Conservation (phyloP, 1,139 yeast genomes). For the Debaryomyces sp. region DNA sequence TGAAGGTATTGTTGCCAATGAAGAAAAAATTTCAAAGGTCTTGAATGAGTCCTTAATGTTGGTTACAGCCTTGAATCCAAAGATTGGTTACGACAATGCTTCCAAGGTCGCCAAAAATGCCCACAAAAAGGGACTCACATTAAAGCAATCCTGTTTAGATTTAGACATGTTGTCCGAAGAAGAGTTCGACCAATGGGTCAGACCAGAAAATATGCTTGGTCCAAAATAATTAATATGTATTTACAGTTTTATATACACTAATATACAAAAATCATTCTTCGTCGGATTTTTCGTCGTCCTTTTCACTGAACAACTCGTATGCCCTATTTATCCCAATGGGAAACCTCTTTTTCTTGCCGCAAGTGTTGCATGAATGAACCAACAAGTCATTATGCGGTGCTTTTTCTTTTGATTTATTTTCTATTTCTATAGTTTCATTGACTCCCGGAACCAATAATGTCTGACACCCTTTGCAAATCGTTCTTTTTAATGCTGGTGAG, state of each 20-base stretch:
- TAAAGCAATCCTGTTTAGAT: conserved; percentile 86
- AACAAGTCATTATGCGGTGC: conserved; percentile 36
- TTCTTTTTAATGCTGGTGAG: conserved; percentile 62
- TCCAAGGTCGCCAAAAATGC: conserved; percentile 96
- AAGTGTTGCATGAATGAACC: conserved; percentile 28
- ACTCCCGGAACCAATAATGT: conserved; percentile 51
- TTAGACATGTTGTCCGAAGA: conserved; percentile 72
- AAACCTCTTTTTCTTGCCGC: conserved; percentile 30
- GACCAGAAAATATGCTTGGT: conserved; percentile 94
- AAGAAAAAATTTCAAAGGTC: conserved; percentile 74
- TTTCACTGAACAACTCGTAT: conserved; percentile 32
- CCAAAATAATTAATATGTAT: conserved; percentile 51
- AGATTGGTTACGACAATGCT: conserved; percentile 92
- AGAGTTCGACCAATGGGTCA: conserved; percentile 90
- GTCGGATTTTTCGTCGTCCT: conserved; percentile 19
- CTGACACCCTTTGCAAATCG: conserved; percentile 62
- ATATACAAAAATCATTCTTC: background rate
- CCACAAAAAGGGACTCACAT: conserved; percentile 88
- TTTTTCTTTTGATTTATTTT: conserved; percentile 26
- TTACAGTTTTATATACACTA: conserved; percentile 1
- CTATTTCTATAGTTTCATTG: conserved; percentile 33
- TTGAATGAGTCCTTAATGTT: conserved; percentile 90
- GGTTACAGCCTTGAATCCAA: conserved; percentile 93
- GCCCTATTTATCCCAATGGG: conserved; percentile 38
- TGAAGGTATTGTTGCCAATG: conserved; percentile 84